phyloP scores from a whole-genome alignment of 371 early-diverging fungal genomes.

The Actinomortierella ambigua region DNA sequence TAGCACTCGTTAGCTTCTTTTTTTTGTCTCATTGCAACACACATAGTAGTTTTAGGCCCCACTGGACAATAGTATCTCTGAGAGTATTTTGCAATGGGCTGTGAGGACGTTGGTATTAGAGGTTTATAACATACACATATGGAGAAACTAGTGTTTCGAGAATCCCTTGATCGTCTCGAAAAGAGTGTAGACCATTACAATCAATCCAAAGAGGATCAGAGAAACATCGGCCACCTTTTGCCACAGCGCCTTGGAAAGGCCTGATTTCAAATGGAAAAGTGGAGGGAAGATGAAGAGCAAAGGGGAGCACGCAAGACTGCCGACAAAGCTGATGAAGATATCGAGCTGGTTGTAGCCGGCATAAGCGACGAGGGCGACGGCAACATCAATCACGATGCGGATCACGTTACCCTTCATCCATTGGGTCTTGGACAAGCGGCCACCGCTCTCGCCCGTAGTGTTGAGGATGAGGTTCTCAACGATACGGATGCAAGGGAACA shows the following conservation, averaged over 20 bases:
- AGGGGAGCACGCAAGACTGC: slow-evolving; percentile 84
- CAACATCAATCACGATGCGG: slow-evolving; percentile 69
- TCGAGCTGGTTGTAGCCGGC: slow-evolving; percentile 83
- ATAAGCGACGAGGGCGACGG: slow-evolving; percentile 75
- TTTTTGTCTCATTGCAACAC: no score
- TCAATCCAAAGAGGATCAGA: slow-evolving; percentile 71
- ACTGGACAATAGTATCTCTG: no score
- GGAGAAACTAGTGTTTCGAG: slow-evolving; percentile 42
- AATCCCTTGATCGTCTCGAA: slow-evolving; percentile 61
- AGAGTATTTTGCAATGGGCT: no score
- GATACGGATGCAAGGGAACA: slow-evolving; percentile 91
- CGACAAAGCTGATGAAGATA: slow-evolving; percentile 89
- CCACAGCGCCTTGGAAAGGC: slow-evolving; percentile 51
- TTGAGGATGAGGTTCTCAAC: slow-evolving; percentile 65
- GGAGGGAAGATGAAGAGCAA: slow-evolving; percentile 76
- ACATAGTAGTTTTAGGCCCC: no score
- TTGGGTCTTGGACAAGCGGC: slow-evolving; percentile 58
- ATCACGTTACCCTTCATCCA: slow-evolving; percentile 86
- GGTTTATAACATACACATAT: no score
- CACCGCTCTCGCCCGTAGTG: slow-evolving; percentile 34
- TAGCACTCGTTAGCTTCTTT: no score
- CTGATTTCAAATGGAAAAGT: slow-evolving; percentile 68
- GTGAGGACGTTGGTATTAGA: no score
- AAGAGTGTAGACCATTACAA: slow-evolving; percentile 84
- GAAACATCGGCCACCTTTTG: slow-evolving; percentile 58